Percentiles rank a stretch among this genome's conserved stretches.
Evolutionary conservation across 768 basidiomycete genomes (phyloP).

Genomic region (Clitopilus hobsonii): DNA sequence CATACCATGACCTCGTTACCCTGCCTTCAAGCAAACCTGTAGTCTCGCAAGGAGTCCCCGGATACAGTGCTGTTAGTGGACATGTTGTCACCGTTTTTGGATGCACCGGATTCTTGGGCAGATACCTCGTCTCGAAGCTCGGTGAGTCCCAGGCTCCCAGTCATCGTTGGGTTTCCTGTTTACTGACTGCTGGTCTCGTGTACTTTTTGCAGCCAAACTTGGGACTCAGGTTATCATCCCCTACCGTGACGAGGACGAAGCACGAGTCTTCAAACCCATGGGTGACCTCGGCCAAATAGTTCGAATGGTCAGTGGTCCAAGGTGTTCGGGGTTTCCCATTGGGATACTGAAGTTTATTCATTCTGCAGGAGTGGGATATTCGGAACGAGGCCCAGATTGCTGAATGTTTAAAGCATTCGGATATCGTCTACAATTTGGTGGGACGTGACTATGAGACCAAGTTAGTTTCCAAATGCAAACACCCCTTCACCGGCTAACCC

Average conservation of each 20-base stretch:
- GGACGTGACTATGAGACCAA: conserved; percentile 95
- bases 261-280: conserved; percentile 84
- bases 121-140: conserved; percentile 91
- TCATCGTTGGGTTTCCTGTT: conserved; percentile 1
- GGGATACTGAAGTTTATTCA: conserved; percentile 9
- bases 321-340: not conserved
- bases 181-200: conserved; percentile 4
- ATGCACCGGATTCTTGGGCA: conserved; percentile 90
- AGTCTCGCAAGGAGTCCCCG: conserved; percentile 73
- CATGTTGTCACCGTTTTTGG: conserved; percentile 97
- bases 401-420: conserved; percentile 91
- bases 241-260: conserved; percentile 93
- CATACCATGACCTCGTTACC: conserved; percentile 66
- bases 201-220: conserved; percentile 57
- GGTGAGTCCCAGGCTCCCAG: conserved; percentile 42
- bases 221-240: conserved; percentile 94
- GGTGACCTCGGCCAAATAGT: conserved; percentile 97
- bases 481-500: conserved; percentile 5
- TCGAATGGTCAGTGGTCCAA: conserved; percentile 62
- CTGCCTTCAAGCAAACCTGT: conserved; percentile 61
- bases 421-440: conserved; percentile 94
- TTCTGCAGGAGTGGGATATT: conserved; percentile 87
- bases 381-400: conserved; percentile 87
- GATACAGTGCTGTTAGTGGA: conserved; percentile 83
- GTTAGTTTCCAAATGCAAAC: conserved; percentile 36